Evolutionary conservation across 441 rosid genomes (phyloP).

Genomic region (Pelargonium cotyledonis): DNA sequence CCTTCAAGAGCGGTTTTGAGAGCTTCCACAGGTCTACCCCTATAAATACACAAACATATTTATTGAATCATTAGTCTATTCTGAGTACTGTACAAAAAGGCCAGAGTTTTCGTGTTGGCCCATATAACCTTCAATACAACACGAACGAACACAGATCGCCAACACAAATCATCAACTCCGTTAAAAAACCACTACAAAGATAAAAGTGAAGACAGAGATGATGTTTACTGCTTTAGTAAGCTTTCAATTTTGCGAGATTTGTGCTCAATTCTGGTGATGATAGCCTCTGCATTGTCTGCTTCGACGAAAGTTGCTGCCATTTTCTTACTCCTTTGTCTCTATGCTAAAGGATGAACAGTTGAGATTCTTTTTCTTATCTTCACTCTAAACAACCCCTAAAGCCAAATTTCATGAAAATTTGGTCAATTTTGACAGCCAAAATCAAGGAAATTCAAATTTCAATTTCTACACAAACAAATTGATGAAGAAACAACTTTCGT

Average conservation of each 20-base stretch:
- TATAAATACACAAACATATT: conserved; percentile 9
- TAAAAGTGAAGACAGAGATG: no score
- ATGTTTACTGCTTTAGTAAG: conserved; percentile 65
- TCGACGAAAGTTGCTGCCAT: conserved; percentile 65
- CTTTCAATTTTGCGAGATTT: conserved; percentile 84
- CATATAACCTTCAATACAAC: no score
- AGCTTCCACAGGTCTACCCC: conserved; percentile 72
- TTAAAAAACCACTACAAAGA: no score
- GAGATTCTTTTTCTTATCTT: background rate
- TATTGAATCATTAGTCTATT: background rate
- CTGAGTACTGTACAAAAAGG: background rate
- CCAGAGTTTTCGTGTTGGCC: no score
- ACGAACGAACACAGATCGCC: no score
- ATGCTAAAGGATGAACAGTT: background rate
- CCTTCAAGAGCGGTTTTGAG: conserved; percentile 91
- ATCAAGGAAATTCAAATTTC: no score
- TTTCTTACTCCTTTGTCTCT: conserved; percentile 10
- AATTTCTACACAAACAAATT: no score
- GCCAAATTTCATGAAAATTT: background rate
- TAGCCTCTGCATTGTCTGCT: conserved; percentile 82
- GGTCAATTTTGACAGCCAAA: no score
- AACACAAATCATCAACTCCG: no score
- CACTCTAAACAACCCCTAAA: background rate
- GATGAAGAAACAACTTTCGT: no score
- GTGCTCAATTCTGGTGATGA: conserved; percentile 72